Base-by-base conservation (phyloP, 2,329 filamentous ascomycete species). In the Pseudomassariella vexata region DNA sequence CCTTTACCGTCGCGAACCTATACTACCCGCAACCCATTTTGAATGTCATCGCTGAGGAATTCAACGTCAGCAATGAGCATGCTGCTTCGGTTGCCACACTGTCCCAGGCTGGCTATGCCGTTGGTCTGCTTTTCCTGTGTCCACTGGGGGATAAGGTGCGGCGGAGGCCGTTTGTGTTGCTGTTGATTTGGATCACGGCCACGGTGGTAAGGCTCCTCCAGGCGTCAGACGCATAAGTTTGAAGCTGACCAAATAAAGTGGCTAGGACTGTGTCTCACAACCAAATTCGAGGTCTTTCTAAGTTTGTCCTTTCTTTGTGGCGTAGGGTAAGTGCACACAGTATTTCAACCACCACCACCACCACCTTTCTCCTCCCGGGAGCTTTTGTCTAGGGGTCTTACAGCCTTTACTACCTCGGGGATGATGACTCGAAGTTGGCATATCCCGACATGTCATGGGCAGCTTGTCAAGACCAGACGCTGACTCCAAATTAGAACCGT, bases 11-110 rank as follows among this genome's bases (percentile, higher is more conserved):
- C 12, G 79, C 79, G 11, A 83, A 83, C 47, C 59, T 84, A 9
- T 84, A 84, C 56, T 83, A 83, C 51, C 76, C 68, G 19, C 79
- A 83, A 43, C 79, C 79, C 0, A 79, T 83, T 27, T 58, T 83
- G 10, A 80, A 82, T 40, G 68, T 82, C 18, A 57, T 85, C 18
- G 79, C 79, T 0, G 44, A 60, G 8, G 75, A 79, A 28, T 84
- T 84, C 52, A 44, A 67, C 34, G 76, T 84, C 24, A 63, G 63
- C 21, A 77, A 82, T 52, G 76, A 80, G 40, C 62, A 68, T 28
- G 74, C 78, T 3, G 59, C 61, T 8, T 47, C 50, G 28, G 73
- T 84, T 26, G 78, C 80, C 1, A 82, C 80, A 0, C 62, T 82
- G 18, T 79, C 77, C 46, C 80, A 85, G 52, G 79, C 77, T 8